Evolutionary conservation across 306 rosid species (phyloP), one percentile per base, ranked within the genome.

Genomic region (Nissolia schottii): DNA sequence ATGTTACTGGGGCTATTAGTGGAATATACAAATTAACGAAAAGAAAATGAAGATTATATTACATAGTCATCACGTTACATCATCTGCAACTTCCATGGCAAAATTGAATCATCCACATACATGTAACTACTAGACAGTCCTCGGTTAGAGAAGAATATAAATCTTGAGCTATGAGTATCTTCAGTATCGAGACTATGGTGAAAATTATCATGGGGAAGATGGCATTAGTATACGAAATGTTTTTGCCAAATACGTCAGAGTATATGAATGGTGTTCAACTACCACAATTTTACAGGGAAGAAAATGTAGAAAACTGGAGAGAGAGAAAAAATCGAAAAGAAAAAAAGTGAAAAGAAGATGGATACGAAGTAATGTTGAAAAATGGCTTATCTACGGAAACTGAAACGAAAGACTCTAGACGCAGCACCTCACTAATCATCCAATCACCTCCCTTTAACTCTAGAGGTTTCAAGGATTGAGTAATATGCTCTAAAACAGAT

Each of bases 1-100:
- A 65, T 61, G 43, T 78, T 71, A 72, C 51, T 10, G 20, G 63
- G 75, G 81, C 70, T 83, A 77, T 38, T 67, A 69, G 32, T 2
- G 65, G 77, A 71, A 77, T 71, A 61, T n/a, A 75, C 78, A 34
- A 14, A 0, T 1, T 29, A 48, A 29, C 3, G 3, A 46, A 25
- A 31, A 25, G 7, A 46, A 41, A 22, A 2, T 23, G 40, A 20
- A 8, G 22, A 76, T 72, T 79, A 71, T n/a, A 77, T 50, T 65
- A 57, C 60, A 7, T 48, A 7, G 22, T 73, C 37, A 31, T 73
- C 23, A 8, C 37, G 18, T 29, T 31, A 5, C 29, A 24, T 40
- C 40, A 38, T 63, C 20, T 13, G 20, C 32, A 45, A 41, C n/a
- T 59, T 15, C 70, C 9, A n/a, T n/a, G n/a, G n/a, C n/a, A n/a